Conservation (phyloP, 169 alveolate genomes). For the Plasmodium blacklocki region DNA sequence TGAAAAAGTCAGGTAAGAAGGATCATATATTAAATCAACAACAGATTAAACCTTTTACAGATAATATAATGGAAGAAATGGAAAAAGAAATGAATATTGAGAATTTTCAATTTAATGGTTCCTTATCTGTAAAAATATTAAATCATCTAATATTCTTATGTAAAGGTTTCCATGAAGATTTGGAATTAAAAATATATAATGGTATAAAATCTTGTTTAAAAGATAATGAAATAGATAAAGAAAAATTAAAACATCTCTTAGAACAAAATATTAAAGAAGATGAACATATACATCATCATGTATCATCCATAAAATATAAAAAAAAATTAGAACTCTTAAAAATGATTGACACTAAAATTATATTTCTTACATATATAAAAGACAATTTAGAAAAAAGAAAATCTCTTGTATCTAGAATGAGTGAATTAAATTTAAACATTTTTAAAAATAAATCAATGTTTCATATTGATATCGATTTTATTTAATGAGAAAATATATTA, state of each 20-base stretch:
- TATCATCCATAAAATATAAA: slow-evolving; percentile 27
- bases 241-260: slow-evolving; percentile 53
- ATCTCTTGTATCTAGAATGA: slow-evolving; percentile 67
- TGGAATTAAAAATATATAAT: slow-evolving; percentile 72
- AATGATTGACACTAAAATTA: slow-evolving; percentile 61
- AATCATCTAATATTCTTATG: slow-evolving; percentile 61
- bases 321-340: slow-evolving; percentile 60
- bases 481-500: slow-evolving; percentile 5
- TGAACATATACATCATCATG: neutral
- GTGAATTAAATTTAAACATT: slow-evolving; percentile 68
- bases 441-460: slow-evolving; percentile 72
- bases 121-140: slow-evolving; percentile 48
- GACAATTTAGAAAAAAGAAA: slow-evolving; percentile 70
- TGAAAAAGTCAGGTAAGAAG: neutral
- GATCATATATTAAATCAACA: neutral
- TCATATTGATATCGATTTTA: slow-evolving; percentile 58
- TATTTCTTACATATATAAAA: slow-evolving; percentile 61
- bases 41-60: neutral
- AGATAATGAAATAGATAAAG: slow-evolving; percentile 58
- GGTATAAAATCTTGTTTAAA: slow-evolving; percentile 37
- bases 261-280: slow-evolving; percentile 21
- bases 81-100: neutral
- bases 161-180: slow-evolving; percentile 69
- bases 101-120: slow-evolving; percentile 52
- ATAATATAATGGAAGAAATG: slow-evolving; percentile 1